These are phyloP conservation scores for Penicillium sp. DNA, from an alignment of 2,329 filamentous ascomycete species.

Conservation along the genomic window DNA sequence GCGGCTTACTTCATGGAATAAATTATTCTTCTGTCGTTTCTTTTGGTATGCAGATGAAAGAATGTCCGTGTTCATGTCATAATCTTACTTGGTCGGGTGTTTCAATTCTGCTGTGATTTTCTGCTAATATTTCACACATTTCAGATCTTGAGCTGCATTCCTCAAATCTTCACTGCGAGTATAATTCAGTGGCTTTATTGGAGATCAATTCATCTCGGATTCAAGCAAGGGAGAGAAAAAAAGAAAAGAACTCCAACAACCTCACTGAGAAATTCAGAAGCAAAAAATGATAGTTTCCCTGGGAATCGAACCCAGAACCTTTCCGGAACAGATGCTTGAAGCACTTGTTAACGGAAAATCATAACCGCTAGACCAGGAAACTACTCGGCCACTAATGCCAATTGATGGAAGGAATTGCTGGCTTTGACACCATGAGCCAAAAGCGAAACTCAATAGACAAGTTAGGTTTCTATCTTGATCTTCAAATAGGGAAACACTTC, in stretches of 20 bases:
- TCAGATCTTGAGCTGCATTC: not conserved
- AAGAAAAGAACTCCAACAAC: not conserved
- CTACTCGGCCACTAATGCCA: not conserved
- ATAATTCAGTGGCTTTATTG: no score
- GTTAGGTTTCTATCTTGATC: no score
- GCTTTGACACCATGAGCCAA: not conserved
- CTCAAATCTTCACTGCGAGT: not conserved
- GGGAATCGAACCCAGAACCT: conserved; percentile 15
- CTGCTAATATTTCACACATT: not conserved
- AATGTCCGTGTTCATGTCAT: conserved; percentile 2
- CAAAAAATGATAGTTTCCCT: conserved; percentile 10
- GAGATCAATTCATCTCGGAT: not conserved
- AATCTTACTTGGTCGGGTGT: conserved; percentile 1
- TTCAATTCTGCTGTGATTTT: not conserved
- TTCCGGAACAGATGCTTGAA: conserved; percentile 5
- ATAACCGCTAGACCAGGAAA: conserved; percentile 14
- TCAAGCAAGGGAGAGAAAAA: not conserved
- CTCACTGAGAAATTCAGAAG: not conserved
- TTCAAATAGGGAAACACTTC: no score
- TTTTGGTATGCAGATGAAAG: conserved; percentile 3
- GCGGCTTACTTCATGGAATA: not conserved
- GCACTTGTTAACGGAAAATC: conserved; percentile 15
- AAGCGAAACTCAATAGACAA: no score
- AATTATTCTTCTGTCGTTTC: no score
- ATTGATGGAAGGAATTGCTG: not conserved